Percentiles rank a stretch among this genome's conserved stretches.
Conservation (phyloP, 73 alveolate species). For the Paramecium octaurelia region DNA sequence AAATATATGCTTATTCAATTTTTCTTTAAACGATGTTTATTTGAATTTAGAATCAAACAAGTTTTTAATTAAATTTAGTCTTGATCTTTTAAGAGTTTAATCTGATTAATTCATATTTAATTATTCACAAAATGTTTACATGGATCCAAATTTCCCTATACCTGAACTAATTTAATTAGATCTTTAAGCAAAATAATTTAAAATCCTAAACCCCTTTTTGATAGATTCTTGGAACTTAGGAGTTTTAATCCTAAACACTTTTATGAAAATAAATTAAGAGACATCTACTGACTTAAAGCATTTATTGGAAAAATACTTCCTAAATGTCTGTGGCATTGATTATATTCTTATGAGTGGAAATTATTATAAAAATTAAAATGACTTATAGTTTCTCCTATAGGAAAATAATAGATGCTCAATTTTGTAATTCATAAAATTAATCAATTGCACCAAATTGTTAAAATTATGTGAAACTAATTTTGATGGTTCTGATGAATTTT, state of each 20-base stretch:
- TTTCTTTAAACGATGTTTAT: neutral
- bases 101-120: neutral
- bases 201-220: neutral
- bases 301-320: neutral
- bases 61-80: neutral
- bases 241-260: neutral
- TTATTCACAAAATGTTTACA: neutral
- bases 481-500: neutral
- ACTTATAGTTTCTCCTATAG: neutral
- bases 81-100: neutral
- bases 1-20: neutral
- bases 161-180: neutral
- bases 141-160: neutral
- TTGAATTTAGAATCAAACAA: neutral
- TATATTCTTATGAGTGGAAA: neutral
- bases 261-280: neutral
- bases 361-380: conserved; percentile 1
- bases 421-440: neutral
- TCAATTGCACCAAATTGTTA: neutral
- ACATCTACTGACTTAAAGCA: neutral
- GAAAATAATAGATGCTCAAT: neutral
- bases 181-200: neutral
- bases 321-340: neutral
- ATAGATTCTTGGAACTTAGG: neutral
- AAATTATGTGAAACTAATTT: neutral